Conservation (phyloP, 192 early-diverging fungal species). For the Backusella tarrabulga region DNA sequence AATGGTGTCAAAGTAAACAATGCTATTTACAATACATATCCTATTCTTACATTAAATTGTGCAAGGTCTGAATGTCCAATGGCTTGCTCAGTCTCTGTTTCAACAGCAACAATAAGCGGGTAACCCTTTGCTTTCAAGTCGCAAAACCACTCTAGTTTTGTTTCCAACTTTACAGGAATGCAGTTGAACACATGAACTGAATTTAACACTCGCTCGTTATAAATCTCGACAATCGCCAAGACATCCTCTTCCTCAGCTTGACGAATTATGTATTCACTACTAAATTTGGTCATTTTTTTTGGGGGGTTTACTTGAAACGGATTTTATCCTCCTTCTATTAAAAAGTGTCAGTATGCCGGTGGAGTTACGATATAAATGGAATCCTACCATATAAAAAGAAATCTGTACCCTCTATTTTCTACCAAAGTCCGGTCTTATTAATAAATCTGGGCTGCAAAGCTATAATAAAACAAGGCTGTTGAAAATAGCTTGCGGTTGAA, state of each 20-base stretch:
- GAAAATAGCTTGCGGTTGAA: too few species aligned
- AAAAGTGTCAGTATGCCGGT: too few species aligned
- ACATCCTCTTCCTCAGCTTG: conserved; percentile 38
- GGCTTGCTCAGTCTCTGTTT: conserved; percentile 7
- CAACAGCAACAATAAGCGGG: conserved; percentile 43
- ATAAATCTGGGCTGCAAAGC: too few species aligned
- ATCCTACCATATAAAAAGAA: too few species aligned
- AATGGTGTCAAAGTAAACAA: not conserved
- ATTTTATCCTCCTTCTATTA: too few species aligned
- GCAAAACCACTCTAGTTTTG: conserved; percentile 40
- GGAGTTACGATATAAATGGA: too few species aligned
- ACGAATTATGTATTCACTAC: conserved; percentile 32
- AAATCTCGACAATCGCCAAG: conserved; percentile 39
- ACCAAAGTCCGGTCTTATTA: too few species aligned
- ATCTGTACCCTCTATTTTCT: too few species aligned
- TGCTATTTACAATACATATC: conserved; percentile 7
- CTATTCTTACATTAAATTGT: not conserved
- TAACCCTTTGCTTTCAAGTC: conserved; percentile 36
- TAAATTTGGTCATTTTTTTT: not conserved
- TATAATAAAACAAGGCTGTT: too few species aligned
- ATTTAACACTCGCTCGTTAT: conserved; percentile 41
- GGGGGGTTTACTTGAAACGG: not conserved
- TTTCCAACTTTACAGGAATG: conserved; percentile 31
- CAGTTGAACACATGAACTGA: conserved; percentile 42
- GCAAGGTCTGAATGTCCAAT: conserved; percentile 21